Conservation (phyloP, 306 rosid species). For the Nissolia schottii region DNA sequence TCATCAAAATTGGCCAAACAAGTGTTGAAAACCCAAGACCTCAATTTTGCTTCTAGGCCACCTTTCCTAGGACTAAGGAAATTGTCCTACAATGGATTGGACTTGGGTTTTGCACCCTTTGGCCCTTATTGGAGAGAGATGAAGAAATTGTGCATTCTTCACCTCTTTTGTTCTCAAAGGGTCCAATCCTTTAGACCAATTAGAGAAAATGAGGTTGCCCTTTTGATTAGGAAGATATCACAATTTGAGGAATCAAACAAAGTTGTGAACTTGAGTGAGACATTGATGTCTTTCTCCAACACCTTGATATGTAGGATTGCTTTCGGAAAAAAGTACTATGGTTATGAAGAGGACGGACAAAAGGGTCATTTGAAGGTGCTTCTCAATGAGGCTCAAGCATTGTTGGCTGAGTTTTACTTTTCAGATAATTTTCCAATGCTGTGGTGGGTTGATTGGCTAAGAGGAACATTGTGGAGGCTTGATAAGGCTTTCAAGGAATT, state of each 20-base stretch:
- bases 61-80: neutral
- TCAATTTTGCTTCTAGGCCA: constrained; percentile 38
- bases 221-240: constrained; percentile 18
- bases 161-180: constrained; percentile 36
- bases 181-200: constrained; percentile 23
- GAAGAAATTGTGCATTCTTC: constrained; percentile 31
- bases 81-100: constrained; percentile 42
- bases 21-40: constrained; percentile 42
- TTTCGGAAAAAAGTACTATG: constrained; percentile 39
- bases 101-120: constrained; percentile 40
- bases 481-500: constrained; percentile 30
- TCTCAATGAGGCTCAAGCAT: constrained; percentile 31
- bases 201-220: constrained; percentile 29
- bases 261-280: constrained; percentile 25
- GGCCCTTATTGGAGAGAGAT: constrained; percentile 47
- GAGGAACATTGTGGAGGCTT: constrained; percentile 22
- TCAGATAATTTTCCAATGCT: constrained; percentile 38
- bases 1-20: constrained; percentile 26
- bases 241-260: neutral
- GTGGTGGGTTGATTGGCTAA: constrained; percentile 49
- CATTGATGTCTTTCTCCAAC: constrained; percentile 18
- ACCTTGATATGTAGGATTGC: constrained; percentile 37
- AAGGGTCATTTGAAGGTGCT: constrained; percentile 38
- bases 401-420: constrained; percentile 27
- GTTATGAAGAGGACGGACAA: no score